These are phyloP conservation scores for Trichoderma cornu-damae DNA, from an alignment of 2,329 filamentous ascomycete species.

Conservation along the genomic window DNA sequence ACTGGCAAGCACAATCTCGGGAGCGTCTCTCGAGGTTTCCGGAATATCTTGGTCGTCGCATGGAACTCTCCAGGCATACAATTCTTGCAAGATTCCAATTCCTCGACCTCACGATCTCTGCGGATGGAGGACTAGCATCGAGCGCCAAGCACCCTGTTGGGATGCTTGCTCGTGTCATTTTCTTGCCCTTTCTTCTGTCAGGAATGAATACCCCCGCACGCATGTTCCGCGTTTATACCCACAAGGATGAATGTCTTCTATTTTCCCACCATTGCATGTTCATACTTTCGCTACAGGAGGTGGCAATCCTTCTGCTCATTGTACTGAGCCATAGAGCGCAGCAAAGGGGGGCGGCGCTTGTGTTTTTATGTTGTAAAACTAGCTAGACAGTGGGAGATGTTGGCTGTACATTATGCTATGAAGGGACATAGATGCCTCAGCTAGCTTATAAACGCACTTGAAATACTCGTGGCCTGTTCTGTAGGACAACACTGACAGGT, in stretches of 20 bases:
- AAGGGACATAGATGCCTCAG: conserved; percentile 10
- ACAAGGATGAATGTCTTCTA: conserved; percentile 24
- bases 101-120: neutral
- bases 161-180: conserved; percentile 13
- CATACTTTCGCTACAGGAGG: conserved; percentile 20
- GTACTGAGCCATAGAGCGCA: conserved; percentile 20
- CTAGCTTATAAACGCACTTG: conserved; percentile 18
- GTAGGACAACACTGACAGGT: neutral
- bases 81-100: neutral
- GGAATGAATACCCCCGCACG: conserved; percentile 9
- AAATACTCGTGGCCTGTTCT: neutral
- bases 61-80: neutral
- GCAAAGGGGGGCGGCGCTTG: conserved; percentile 14
- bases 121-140: conserved; percentile 21
- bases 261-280: conserved; percentile 19
- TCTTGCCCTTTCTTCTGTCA: conserved; percentile 19
- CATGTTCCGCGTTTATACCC: conserved; percentile 24
- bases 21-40: neutral
- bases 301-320: conserved; percentile 16
- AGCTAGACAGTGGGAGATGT: conserved; percentile 19
- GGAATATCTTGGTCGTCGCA: neutral
- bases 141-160: conserved; percentile 24
- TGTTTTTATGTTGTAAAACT: conserved; percentile 23
- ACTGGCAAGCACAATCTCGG: neutral
- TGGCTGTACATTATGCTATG: conserved; percentile 22